Evolutionary conservation across 1,284 basidiomycete species (phyloP), one percentile per base, ranked within the genome.

Genomic region (Sporisorium scitamineum): DNA sequence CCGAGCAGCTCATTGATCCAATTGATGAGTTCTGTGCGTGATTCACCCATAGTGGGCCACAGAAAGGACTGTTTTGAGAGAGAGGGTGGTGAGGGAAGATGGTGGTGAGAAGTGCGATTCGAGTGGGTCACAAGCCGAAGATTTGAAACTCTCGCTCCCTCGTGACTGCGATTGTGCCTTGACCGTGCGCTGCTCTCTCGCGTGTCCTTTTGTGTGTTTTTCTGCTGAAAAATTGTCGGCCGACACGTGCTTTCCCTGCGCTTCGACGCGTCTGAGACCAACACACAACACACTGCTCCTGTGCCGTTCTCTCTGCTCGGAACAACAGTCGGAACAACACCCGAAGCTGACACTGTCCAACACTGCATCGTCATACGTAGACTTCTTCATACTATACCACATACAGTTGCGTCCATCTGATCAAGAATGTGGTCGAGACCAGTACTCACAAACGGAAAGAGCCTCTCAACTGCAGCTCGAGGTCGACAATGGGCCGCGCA

Each of bases 1-100:
- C 92, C 91, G 9, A 98, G 90, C 22, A 99, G 91, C 52, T 96
- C 93, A 87, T 98, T 98, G 84, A 97, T 88, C 97, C 97, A 99
- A 54, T 89, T 89, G 44, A 99, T 85, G 32, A 99, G 89, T 84
- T 99, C 97, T 52, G 93, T 92, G 84, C 96, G 86, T 32, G 82
- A 85, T 56, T 81, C 82, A 20, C 79, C 77, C 82, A 83, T 83
- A 60, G 4, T 70, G 29, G 20, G 10, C 20, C 7, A 22, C 18
- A 37, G 27, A 3, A 41, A 16, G 5, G 31, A n/a, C n/a, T n/a
- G n/a, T n/a, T n/a, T n/a, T 20, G 26, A n/a, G 22, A 26, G 14
- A 10, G n/a, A 14, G 16, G 27, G 48, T 27, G 34, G 14, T 16
- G n/a, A 14, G 16, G 27, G 48, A 10, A 8, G 16, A 9, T 50